Base-by-base conservation (phyloP, 2,329 filamentous ascomycete genomes). In the Kalmusia sp. region DNA sequence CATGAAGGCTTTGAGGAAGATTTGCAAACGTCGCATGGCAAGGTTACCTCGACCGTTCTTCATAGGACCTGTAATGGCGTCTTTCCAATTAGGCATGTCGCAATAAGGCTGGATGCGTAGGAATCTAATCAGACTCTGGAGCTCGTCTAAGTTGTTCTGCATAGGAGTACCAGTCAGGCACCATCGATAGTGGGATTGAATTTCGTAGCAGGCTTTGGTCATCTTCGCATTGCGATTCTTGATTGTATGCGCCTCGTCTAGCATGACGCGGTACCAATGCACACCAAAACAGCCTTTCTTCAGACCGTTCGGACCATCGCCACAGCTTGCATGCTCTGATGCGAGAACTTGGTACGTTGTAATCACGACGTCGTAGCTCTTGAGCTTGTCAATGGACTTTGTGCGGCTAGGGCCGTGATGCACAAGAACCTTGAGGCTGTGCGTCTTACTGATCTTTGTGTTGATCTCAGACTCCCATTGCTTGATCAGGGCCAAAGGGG, bases 171-270 rank as follows among this genome's bases (percentile, higher is more conserved):
- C 95, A 0, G 93, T 96, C 57, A 99, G 78, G 69, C 95, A 98
- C 95, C 95, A 99, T 55, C 95, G 84, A 67, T 96, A 98, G 71
- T 95, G 89, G 17, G 91, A 88, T 25, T 88, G 82, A 27, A 99
- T 77, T 1, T 91, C 91, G 70, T 88, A 99, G 61, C 91, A 95
- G 1, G 95, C 93, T 72, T 96, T 92, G 1, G 93, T 96, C 34
- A 91, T 88, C 76, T 99, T 99, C 19, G 95, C 92, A 62, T 96
- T 96, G 58, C 93, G 88, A 70, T 99, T 99, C 79, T 99, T 99
- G 83, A 99, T 97, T 1, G 91, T 96, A 73, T 99, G 95, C 1
- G 95, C 95, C 78, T 99, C 95, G 59, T 99, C 95, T 2, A 99
- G 83, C 59, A 99, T 93, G 56, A 97, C 85, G 46, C 95, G 89